Evolutionary conservation across 176 grass and related monocot species (phyloP), one percentile per base, ranked within the genome.

Genomic region (Cymbopogon citratus): DNA sequence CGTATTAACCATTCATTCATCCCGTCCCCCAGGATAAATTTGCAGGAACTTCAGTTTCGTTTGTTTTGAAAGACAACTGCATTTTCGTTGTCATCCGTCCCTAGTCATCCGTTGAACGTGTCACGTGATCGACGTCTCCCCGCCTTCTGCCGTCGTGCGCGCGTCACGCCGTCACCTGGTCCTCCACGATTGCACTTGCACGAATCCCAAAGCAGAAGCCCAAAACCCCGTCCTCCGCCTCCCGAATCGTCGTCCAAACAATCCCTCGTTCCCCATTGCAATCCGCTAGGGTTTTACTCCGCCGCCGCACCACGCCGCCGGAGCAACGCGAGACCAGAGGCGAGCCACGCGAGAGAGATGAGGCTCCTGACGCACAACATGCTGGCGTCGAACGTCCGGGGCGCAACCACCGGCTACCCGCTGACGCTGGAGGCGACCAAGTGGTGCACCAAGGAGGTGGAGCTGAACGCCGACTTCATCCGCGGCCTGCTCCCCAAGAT

Each of bases 381-480:
- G 88, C 86, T 97, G 43, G 87, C 94, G 12, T 91, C 91, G 60
- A 97, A 91, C 84, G 82, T 93, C 49, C 89, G 81, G 78, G 94
- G 94, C 43, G 91, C 91, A 36, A 78, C 71, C 70, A 84, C 84
- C n/a, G 94, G 89, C 26, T 97, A 87, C 94, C 94, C 94, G 60
- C 89, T 97, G 15, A 83, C 75, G 77, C 81, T 92, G 74, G 85
- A 97, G 76, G 87, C 83, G 40, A 65, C 82, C 66, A 94, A 92
- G 80, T 86, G 82, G 73, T 75, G 87, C 65, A 84, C 86, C 79
- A 98, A 95, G 91, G 96, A 95, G 86, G 92, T 91, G 79, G 96
- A 98, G 6, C 89, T 95, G 82, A 98, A 90, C 96, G 79, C 85
- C 79, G 96, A 95, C 63, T 98, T 98, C 90, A 91, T 98, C 85